Evolutionary conservation across 2,329 filamentous ascomycete species (phyloP).

Genomic region (Rhynchosporium agropyri): DNA sequence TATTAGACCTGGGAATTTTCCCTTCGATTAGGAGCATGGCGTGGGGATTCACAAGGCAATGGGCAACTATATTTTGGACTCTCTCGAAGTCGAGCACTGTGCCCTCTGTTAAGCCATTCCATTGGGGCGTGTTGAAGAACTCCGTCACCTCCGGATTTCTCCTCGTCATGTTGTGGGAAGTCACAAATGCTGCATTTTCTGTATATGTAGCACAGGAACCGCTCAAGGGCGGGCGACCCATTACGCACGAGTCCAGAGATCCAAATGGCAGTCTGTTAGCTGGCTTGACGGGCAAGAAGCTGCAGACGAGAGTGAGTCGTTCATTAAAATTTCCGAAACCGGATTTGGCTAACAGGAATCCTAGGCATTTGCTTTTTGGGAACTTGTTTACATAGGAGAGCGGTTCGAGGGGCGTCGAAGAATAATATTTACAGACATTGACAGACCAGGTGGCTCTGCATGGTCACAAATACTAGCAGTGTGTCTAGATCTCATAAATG

Average conservation of each 20-base stretch:
- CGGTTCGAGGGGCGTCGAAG: constrained; percentile 72
- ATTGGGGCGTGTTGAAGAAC: constrained; percentile 56
- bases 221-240: constrained; percentile 78
- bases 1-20: constrained; percentile 60
- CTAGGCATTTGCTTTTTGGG: constrained; percentile 86
- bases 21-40: constrained; percentile 62
- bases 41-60: constrained; percentile 70
- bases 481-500: constrained; percentile 70
- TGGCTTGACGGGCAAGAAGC: constrained; percentile 81
- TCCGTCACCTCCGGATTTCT: constrained; percentile 65
- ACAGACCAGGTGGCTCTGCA: constrained; percentile 75
- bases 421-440: constrained; percentile 84
- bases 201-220: constrained; percentile 80
- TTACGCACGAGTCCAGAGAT: constrained; percentile 84
- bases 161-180: constrained; percentile 73
- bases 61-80: constrained; percentile 74
- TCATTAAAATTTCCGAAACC: background rate
- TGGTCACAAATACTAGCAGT: constrained; percentile 77
- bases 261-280: constrained; percentile 87
- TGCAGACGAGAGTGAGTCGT: constrained; percentile 65
- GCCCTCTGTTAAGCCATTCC: constrained; percentile 60
- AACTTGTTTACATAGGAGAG: constrained; percentile 77
- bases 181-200: constrained; percentile 76
- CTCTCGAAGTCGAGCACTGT: constrained; percentile 72
- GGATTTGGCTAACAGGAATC: constrained; percentile 26